phyloP scores from a whole-genome alignment of 257 asterid genomes.

The Pogostemon cablin region DNA sequence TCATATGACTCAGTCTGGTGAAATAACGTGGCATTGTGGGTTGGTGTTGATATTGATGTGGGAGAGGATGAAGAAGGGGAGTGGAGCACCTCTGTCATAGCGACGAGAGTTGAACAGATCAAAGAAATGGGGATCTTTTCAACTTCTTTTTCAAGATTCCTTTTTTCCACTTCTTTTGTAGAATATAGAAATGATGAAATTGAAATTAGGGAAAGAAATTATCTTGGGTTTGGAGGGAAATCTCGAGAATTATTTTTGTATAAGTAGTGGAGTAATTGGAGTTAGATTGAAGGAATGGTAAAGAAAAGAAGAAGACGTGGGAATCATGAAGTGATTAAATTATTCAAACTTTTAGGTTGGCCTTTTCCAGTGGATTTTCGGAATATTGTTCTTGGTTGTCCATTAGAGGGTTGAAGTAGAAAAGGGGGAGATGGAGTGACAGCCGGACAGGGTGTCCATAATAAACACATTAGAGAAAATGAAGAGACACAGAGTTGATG shows the following conservation, averaged over 20 bases:
- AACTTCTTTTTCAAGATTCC: conserved; percentile 32
- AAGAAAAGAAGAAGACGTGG: conserved; percentile 64
- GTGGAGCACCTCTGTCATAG: conserved; percentile 97
- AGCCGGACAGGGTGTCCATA: background rate
- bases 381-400: conserved; percentile 31
- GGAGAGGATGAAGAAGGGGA: conserved; percentile 83
- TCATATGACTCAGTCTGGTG: conserved; percentile 51
- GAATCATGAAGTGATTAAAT: conserved; percentile 58
- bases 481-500: background rate
- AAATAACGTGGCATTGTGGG: conserved; percentile 70
- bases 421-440: conserved; percentile 2
- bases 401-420: conserved; percentile 3
- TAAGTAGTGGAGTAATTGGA: conserved; percentile 43
- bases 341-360: conserved; percentile 18
- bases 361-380: conserved; percentile 10
- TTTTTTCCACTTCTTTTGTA: conserved; percentile 8
- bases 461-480: too few relatives aligned
- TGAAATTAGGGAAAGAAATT: conserved; percentile 34
- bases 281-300: conserved; percentile 56
- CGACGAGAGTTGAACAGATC: conserved; percentile 45
- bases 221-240: conserved; percentile 42
- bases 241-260: conserved; percentile 3
- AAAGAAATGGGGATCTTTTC: conserved; percentile 39
- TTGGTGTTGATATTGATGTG: conserved; percentile 74
- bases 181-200: conserved; percentile 34